Evolutionary conservation across 306 rosid genomes (phyloP).

Genomic region (Dryas alaskensis): DNA sequence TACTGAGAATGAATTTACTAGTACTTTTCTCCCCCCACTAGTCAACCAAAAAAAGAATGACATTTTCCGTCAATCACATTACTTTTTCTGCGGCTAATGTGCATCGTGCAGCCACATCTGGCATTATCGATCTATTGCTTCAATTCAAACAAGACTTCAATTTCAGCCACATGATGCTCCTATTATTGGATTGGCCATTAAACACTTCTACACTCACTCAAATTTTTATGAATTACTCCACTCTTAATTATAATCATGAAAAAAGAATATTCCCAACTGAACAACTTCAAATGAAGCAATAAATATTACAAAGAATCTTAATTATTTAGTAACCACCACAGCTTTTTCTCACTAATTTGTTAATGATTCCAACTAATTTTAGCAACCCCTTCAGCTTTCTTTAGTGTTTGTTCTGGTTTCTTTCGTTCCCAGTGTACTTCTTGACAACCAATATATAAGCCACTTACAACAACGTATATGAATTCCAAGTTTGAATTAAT

Average conservation of each 20-base stretch:
- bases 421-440: too few relatives aligned
- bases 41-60: not conserved
- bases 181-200: slow-evolving; percentile 2
- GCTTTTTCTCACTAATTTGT: slow-evolving; percentile 53
- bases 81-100: slow-evolving; percentile 1
- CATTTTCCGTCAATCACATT: slow-evolving; percentile 8
- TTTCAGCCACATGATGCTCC: slow-evolving; percentile 18
- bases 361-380: slow-evolving; percentile 40
- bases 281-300: slow-evolving; percentile 35
- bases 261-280: slow-evolving; percentile 33
- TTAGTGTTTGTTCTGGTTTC: not conserved
- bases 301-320: slow-evolving; percentile 10
- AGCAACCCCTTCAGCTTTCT: slow-evolving; percentile 22
- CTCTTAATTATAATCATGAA: slow-evolving; percentile 27
- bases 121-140: not conserved
- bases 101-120: not conserved
- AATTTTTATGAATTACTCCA: too few relatives aligned
- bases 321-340: slow-evolving; percentile 9
- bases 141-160: not conserved
- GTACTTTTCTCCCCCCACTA: not conserved
- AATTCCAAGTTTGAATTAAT: too few relatives aligned
- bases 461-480: too few relatives aligned
- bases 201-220: too few relatives aligned
- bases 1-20: not conserved
- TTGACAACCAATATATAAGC: too few relatives aligned